Conservation (phyloP, 257 asterid species). For the Nicotiana tabacum region DNA sequence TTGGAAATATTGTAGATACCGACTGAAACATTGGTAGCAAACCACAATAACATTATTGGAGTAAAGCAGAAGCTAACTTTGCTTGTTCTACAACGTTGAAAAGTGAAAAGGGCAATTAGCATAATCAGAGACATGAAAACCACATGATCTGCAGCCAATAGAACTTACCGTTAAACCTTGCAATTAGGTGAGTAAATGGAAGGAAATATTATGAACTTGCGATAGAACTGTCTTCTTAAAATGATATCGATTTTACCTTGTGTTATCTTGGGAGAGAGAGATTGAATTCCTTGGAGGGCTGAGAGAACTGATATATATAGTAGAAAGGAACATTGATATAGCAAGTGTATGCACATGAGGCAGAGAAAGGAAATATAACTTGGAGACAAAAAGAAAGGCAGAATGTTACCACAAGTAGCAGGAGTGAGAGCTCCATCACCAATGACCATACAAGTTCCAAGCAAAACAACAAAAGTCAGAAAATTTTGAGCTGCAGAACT, state of each 20-base stretch:
- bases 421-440: constrained; percentile 88
- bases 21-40: too few relatives aligned
- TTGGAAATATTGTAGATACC: constrained; percentile 20
- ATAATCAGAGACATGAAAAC: constrained; percentile 52
- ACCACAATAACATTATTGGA: too few relatives aligned
- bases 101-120: constrained; percentile 42
- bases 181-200: not conserved
- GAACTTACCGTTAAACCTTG: not conserved
- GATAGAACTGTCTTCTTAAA: not conserved
- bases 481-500: constrained; percentile 37
- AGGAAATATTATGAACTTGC: not conserved
- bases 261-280: constrained; percentile 55
- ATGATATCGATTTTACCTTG: constrained; percentile 34
- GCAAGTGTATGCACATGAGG: not conserved
- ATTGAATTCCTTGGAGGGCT: constrained; percentile 75
- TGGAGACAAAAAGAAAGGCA: not conserved
- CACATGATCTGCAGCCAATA: constrained; percentile 44
- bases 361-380: not conserved
- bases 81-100: constrained; percentile 59
- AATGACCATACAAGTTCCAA: constrained; percentile 81
- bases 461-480: constrained; percentile 45
- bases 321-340: not conserved
- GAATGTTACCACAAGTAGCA: constrained; percentile 54
- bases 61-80: constrained; percentile 25
- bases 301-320: constrained; percentile 46